Base-by-base conservation (phyloP, 192 early-diverging fungal genomes). In the Pecoramyces ruminantium region DNA sequence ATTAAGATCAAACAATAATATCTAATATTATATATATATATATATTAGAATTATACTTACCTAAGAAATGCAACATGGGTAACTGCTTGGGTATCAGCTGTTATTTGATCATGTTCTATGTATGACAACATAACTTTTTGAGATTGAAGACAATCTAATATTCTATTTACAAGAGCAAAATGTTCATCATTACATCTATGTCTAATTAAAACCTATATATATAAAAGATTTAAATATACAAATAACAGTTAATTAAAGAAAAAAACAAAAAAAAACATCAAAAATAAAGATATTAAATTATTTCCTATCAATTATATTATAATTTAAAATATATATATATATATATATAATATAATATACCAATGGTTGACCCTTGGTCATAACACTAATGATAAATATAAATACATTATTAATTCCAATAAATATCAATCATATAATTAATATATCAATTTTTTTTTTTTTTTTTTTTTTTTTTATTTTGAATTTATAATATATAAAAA, bases 71-170 rank as follows among this genome's bases (percentile, higher is more conserved):
- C 95, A 81, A 96, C 86, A 84, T 99, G 97, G 14, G 97, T 99
- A 30, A 94, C 95, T 9, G 96, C 96, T 84, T 99, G 97, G 14
- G 97, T 99, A 83, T 99, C 96, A 1, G 97, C 97, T 13, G 96
- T 99, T 67, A 99, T 97, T 13, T 92, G 87, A 83, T 99, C 97
- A 81, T 99, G 97, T 67, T 97, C 95, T 82, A 93, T 83, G 80
- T 90, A 93, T 40, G 86, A 89, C 83, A 98, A 79, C 79, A 29
- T 82, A 0, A 97, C 95, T 38, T 96, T 87, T 39, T 94, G 86
- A 12, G 93, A 94, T 83, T 95, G 88, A n/a, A 98, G 89, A 38
- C 92, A 91, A 6, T 86, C 85, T 29, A 97, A 82, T 2, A 96
- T 89, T 15, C 87, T 82, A 17, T 92, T 85, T 3, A 90, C 92